Evolutionary conservation across 495 filamentous ascomycete genomes (phyloP).

Genomic region (Podospora tetraspora): DNA sequence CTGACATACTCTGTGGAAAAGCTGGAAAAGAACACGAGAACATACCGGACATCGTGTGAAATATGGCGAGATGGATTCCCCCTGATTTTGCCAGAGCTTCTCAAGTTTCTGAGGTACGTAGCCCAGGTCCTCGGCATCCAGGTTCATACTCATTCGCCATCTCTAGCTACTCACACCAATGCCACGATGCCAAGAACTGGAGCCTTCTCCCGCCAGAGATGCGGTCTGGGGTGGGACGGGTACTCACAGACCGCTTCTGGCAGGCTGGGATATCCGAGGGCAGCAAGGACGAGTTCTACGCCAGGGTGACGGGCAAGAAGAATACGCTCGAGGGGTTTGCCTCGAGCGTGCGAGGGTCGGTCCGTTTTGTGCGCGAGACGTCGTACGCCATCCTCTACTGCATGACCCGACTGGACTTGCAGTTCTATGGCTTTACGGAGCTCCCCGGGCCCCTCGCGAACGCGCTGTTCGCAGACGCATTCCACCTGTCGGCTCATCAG

Average conservation of each 20-base stretch:
- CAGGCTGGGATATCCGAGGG: conserved; percentile 95
- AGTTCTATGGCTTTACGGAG: conserved; percentile 83
- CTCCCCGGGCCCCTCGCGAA: conserved; percentile 79
- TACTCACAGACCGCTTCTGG: conserved; percentile 96
- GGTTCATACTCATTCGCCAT: conserved; percentile 12
- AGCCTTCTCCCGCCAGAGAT: conserved; percentile 69
- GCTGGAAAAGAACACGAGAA: conserved; percentile 59
- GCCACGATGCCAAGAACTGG: conserved; percentile 86
- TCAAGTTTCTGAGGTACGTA: conserved; percentile 73
- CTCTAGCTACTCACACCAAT: conserved; percentile 79
- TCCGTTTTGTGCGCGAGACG: conserved; percentile 83
- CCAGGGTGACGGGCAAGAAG: conserved; percentile 80
- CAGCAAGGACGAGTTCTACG: conserved; percentile 93
- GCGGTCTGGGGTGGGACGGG: conserved; percentile 67
- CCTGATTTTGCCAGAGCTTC: conserved; percentile 74
- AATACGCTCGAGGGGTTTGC: conserved; percentile 88
- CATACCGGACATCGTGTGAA: conserved; percentile 63
- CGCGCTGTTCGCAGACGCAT: conserved; percentile 77
- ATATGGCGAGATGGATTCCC: conserved; percentile 84
- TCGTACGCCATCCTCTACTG: conserved; percentile 91
- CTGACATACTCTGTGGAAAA: conserved; percentile 86
- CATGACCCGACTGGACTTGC: conserved; percentile 78
- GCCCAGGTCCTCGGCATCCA: not conserved
- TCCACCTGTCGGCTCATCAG: conserved; percentile 85
- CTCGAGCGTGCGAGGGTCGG: conserved; percentile 81